Conservation (phyloP, 306 rosid genomes). For the Rosa multiflora region DNA sequence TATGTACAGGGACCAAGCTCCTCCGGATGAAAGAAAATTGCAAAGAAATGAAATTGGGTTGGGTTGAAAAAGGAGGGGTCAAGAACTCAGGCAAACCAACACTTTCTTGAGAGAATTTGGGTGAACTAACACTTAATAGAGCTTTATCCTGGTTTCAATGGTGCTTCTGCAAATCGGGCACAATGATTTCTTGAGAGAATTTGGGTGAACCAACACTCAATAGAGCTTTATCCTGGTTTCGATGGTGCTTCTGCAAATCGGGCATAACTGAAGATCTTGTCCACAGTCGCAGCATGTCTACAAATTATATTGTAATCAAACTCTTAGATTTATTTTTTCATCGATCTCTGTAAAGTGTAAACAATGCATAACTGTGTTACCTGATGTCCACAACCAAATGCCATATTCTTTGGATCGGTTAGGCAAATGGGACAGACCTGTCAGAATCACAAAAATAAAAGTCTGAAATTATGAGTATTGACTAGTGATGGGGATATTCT, state of each 20-base stretch:
- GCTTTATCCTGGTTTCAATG: constrained; percentile 70
- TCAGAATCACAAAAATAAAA: constrained; percentile 16
- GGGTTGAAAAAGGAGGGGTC: constrained; percentile 20
- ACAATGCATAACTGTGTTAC: constrained; percentile 36
- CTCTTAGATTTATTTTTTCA: constrained; percentile 14
- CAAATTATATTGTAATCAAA: constrained; percentile 13
- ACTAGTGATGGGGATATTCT: not conserved
- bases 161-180: constrained; percentile 88
- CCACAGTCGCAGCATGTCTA: constrained; percentile 98
- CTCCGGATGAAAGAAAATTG: constrained; percentile 18
- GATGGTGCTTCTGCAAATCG: constrained; percentile 78
- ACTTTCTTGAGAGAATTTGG: constrained; percentile 3
- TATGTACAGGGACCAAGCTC: constrained; percentile 46
- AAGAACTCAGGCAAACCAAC: constrained; percentile 13
- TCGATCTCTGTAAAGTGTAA: constrained; percentile 1
- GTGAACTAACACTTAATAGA: constrained; percentile 44
- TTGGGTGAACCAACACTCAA: constrained; percentile 26
- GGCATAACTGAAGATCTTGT: constrained; percentile 68
- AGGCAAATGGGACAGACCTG: constrained; percentile 89
- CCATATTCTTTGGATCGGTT: constrained; percentile 66
- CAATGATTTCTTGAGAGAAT: not conserved
- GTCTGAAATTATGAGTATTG: constrained; percentile 8
- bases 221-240: constrained; percentile 75
- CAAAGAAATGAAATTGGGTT: constrained; percentile 13
- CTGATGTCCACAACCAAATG: constrained; percentile 97